Evolutionary conservation across 768 basidiomycete genomes (phyloP), one percentile per base, ranked within the genome.

Genomic region (Lyophyllum decastes): DNA sequence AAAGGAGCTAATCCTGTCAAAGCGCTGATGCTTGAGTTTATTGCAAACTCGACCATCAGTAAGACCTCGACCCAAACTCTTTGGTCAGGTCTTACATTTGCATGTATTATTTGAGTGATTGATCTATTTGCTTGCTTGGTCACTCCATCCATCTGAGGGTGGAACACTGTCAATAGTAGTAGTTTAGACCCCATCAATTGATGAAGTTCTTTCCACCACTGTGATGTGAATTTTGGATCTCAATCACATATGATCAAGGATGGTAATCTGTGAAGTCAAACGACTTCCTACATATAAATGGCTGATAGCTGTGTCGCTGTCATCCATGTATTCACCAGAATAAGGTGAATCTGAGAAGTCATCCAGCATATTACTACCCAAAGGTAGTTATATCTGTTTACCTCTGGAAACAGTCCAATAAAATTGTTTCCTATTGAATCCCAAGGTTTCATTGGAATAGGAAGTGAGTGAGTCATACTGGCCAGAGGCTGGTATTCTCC

Each of bases 1-100:
- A 75, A 73, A 0, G 74, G 76, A 19, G 73, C 66, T 49, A 69
- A 78, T n/a, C 66, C 60, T 0, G 76, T 79, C 0, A 72, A 61
- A 12, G 48, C 60, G 0, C 62, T 67, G 2, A 65, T 51, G 33
- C 66, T 59, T 4, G 52, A 33, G 30, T 58, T 81, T 6, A 78
- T 69, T 0, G 76, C 76, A 60, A 80, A 79, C 54, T 79, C 74
- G 0, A 68, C 65, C 49, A 73, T 49, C 2, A 72, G 72, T 0
- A 76, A 9, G 8, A 64, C 62, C 0, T 67, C 56, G 0, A 69
- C 61, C 73, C 75, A 77, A 38, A 77, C 67, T 0, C 60, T 5
- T 12, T 33, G 33, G 12, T 33, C 33, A 33, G 33, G 33, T 33
- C 33, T 5, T 33, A 33, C 33, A 6, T 5, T 12, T 33, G 33